phyloP scores from a whole-genome alignment of 78 protist species.

The Dictyostelium intermedium region DNA sequence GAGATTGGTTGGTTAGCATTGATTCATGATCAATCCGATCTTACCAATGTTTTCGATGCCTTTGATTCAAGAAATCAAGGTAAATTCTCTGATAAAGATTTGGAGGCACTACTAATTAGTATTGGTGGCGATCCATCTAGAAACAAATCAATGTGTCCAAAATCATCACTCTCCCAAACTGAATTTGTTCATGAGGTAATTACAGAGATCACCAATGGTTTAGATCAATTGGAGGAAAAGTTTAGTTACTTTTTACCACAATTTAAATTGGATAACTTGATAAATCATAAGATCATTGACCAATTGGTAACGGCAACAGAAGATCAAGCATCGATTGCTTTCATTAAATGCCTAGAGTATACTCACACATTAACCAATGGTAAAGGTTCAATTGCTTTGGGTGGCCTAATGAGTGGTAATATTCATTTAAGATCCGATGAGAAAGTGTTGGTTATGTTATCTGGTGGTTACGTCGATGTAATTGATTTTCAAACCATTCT shows the following conservation, averaged over 20 bases:
- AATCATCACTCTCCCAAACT: conserved; percentile 54
- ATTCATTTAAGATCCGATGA: conserved; percentile 23
- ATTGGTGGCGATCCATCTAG: conserved; percentile 47
- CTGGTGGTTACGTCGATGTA: conserved; percentile 75
- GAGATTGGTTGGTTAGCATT: conserved; percentile 78
- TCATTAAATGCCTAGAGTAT: conserved; percentile 76
- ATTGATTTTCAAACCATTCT: conserved; percentile 78
- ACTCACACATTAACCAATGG: conserved; percentile 82
- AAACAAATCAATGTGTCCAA: conserved; percentile 3
- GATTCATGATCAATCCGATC: conserved; percentile 57
- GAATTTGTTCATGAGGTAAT: conserved; percentile 68
- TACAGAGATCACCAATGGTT: background rate
- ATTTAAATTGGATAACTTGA: conserved; percentile 25
- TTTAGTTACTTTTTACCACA: conserved; percentile 14
- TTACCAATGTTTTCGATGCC: conserved; percentile 65
- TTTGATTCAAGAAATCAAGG: conserved; percentile 72
- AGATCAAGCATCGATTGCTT: conserved; percentile 77
- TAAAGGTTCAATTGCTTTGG: conserved; percentile 81
- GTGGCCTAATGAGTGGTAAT: conserved; percentile 68
- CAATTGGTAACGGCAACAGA: conserved; percentile 71
- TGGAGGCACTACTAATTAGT: background rate
- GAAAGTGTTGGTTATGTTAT: conserved; percentile 65
- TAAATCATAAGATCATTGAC: conserved; percentile 41
- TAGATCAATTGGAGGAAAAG: background rate
- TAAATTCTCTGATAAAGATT: conserved; percentile 38